Conservation (phyloP, 495 filamentous ascomycete genomes). For the Hypoxylon crocopeplum region DNA sequence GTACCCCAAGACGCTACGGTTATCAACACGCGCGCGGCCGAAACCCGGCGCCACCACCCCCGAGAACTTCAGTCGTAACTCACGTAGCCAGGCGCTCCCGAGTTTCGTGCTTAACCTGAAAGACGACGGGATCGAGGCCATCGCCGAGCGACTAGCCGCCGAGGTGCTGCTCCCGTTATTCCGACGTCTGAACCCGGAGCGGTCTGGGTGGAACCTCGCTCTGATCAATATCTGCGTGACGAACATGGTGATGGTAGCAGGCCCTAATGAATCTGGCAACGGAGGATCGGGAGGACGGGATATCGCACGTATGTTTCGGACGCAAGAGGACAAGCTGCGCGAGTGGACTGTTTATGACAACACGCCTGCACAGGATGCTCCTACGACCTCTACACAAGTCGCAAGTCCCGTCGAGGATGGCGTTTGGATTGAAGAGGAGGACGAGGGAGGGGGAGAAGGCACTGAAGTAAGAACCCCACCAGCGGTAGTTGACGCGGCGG, state of each 20-base stretch:
- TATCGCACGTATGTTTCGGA: conserved; percentile 72
- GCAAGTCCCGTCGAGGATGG: neutral
- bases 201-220: conserved; percentile 76
- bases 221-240: conserved; percentile 86
- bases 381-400: neutral
- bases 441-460: conserved; percentile 17
- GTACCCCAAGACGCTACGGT: conserved; percentile 67
- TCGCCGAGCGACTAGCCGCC: conserved; percentile 72
- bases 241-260: conserved; percentile 73
- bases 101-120: conserved; percentile 69
- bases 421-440: conserved; percentile 4
- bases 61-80: conserved; percentile 64
- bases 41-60: conserved; percentile 49
- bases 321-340: conserved; percentile 68
- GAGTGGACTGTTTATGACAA: conserved; percentile 66
- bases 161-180: conserved; percentile 75
- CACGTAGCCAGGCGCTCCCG: conserved; percentile 72
- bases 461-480: neutral
- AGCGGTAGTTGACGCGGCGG: neutral
- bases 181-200: conserved; percentile 72
- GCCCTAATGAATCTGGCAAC: conserved; percentile 49
- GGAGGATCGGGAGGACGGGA: conserved; percentile 46
- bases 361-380: conserved; percentile 4
- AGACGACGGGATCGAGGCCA: conserved; percentile 57
- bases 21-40: conserved; percentile 75